Evolutionary conservation across 805 yeast genomes (phyloP), one percentile per base, ranked within the genome.

Genomic region (Candida boleticola): DNA sequence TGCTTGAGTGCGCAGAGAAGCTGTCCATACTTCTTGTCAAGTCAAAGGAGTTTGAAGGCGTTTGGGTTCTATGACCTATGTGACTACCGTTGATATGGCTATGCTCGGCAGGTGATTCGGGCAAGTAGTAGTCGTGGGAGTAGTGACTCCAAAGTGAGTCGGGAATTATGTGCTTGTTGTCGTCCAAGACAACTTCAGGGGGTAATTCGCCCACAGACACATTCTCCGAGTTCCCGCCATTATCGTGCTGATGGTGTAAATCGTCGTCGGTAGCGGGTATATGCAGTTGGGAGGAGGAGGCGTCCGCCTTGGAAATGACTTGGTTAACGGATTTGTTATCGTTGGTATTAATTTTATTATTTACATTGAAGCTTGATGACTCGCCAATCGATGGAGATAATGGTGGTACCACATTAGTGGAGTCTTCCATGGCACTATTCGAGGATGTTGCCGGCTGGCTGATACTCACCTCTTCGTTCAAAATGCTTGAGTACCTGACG

Each of bases 121-220:
- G 46, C n/a, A n/a, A n/a, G 22, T 25, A 17, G 10, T 44, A 41
- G 4, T 21, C 51, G 32, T 55, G 56, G 4, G 86, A 75, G 53
- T 79, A 83, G 42, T 77, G 80, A 45, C 74, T 74, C 80, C 89
- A 78, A 47, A 88, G 61, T 2, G 89, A 82, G 42, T 83, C 84
- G 0, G 98, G 97, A 25, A 92, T 83, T 42, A 92, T 90, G 61
- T 92, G 99, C 44, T 79, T 83, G 61, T 92, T 92, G 55, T 92
- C 98, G 59, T 89, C 90, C 26, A 92, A 71, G 1, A 86, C 82
- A n/a, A 92, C 98, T 55, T 89, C 97, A 2, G 92, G 86, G 9
- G 80, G 71, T 5, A 59, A 53, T 32, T 59, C 69, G 45, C 53
- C 53, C 7, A 14, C 14, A 17, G 16, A 16, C 7, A 43, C 60